Percentiles rank a stretch among this genome's conserved stretches.
These are phyloP conservation scores for Saccharomycopsis crataegensis DNA, from an alignment of 1,139 yeast species.

Conservation along the genomic window DNA sequence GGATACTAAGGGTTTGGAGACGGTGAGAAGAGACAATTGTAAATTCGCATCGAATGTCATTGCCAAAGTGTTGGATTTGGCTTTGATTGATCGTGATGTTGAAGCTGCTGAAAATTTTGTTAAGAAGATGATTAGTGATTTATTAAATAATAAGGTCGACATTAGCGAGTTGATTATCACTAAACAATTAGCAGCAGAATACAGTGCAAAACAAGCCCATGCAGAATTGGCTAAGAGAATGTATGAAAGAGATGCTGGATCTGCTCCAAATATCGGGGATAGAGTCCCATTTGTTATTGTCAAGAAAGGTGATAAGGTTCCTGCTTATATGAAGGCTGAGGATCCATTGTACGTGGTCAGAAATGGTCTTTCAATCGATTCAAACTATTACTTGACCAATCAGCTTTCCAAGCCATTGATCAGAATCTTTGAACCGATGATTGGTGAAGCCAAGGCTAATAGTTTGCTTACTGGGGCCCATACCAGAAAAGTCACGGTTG, in stretches of 20 bases:
- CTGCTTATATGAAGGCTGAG: conserved; percentile 92
- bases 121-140: conserved; percentile 80
- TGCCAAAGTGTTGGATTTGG: conserved; percentile 79
- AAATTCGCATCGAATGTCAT: conserved; percentile 90
- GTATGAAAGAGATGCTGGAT: conserved; percentile 94
- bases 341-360: conserved; percentile 93
- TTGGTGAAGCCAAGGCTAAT: conserved; percentile 79
- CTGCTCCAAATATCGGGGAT: conserved; percentile 95
- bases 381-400: conserved; percentile 87
- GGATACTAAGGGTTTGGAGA: conserved; percentile 98
- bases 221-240: conserved; percentile 93
- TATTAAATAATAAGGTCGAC: conserved; percentile 86
- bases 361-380: conserved; percentile 87
- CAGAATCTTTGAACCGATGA: conserved; percentile 91
- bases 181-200: conserved; percentile 86
- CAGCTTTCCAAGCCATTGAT: conserved; percentile 89
- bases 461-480: conserved; percentile 76
- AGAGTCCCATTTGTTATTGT: conserved; percentile 96
- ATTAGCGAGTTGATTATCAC: conserved; percentile 91
- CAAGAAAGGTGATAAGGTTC: conserved; percentile 71
- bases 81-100: conserved; percentile 86
- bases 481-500: conserved; percentile 68
- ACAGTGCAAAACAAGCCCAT: conserved; percentile 95
- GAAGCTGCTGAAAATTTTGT: conserved; percentile 79
- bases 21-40: conserved; percentile 97